phyloP scores from a whole-genome alignment of 2,329 filamentous ascomycete species.

The Botrytis deweyae region DNA sequence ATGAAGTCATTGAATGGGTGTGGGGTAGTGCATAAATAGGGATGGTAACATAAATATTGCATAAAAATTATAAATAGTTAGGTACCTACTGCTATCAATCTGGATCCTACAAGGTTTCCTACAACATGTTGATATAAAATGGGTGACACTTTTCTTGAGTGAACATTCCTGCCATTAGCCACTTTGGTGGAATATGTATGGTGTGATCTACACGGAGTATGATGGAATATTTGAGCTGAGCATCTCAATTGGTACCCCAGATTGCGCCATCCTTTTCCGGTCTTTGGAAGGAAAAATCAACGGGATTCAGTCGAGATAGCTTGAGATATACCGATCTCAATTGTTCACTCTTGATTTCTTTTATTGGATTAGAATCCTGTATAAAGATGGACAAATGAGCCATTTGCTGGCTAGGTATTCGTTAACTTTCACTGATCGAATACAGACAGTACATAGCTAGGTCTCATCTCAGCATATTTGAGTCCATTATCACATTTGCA shows the following conservation, averaged over 20 bases:
- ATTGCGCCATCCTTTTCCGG: not conserved
- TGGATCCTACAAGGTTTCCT: not conserved
- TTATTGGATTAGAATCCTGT: not conserved
- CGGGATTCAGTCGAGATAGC: not conserved
- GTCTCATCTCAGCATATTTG: not conserved
- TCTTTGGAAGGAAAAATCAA: not conserved
- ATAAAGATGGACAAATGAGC: not conserved
- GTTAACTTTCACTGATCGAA: not conserved
- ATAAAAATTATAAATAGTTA: not conserved
- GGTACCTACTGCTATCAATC: not conserved
- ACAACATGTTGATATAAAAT: not conserved
- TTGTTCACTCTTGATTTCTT: not conserved
- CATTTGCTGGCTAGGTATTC: not conserved
- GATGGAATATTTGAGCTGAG: not conserved
- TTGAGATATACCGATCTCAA: not conserved
- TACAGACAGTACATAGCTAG: not conserved
- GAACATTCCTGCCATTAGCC: not conserved
- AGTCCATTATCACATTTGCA: not conserved
- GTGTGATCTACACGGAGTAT: not conserved
- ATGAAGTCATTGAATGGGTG: constrained; percentile 13
- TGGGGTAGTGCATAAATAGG: constrained; percentile 14
- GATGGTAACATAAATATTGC: not conserved
- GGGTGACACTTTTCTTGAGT: not conserved
- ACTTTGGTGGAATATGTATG: not conserved
- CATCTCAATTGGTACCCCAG: not conserved